phyloP scores from a whole-genome alignment of 768 basidiomycete species.

The Psilocybe tampanensis region DNA sequence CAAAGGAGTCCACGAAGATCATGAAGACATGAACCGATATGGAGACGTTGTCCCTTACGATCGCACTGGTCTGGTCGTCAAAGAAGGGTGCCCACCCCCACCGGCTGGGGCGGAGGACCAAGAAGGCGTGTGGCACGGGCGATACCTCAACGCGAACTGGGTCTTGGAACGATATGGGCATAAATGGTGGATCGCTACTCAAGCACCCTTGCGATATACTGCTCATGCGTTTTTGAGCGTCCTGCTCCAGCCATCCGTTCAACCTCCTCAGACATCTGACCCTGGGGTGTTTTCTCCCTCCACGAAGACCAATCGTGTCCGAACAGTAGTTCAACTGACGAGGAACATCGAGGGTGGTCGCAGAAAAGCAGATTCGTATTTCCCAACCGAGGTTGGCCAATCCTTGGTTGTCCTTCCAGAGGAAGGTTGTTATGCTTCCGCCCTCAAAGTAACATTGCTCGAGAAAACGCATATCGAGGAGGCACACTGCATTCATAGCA shows the following conservation, averaged over 20 bases:
- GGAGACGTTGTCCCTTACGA: constrained; percentile 78
- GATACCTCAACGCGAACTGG: constrained; percentile 87
- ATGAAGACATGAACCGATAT: constrained; percentile 67
- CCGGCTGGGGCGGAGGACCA: constrained; percentile 3
- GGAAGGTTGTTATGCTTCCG: constrained; percentile 35
- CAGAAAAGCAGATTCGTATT: constrained; percentile 79
- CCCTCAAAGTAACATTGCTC: constrained; percentile 62
- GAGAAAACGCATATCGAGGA: constrained; percentile 47
- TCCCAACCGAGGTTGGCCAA: constrained; percentile 62
- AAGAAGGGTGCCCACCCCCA: constrained; percentile 17
- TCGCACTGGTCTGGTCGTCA: constrained; percentile 70
- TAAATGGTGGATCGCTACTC: constrained; percentile 85
- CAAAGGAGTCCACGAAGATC: constrained; percentile 45
- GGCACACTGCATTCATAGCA: constrained; percentile 64
- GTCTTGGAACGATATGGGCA: constrained; percentile 72
- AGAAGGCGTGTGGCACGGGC: constrained; percentile 27
- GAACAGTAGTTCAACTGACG: constrained; percentile 84
- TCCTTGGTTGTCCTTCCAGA: constrained; percentile 50
- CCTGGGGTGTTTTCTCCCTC: constrained; percentile 3
- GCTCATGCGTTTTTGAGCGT: constrained; percentile 78
- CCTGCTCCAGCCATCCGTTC: constrained; percentile 50
- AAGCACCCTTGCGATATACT: constrained; percentile 75
- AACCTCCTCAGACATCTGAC: constrained; percentile 31
- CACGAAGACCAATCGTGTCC: constrained; percentile 47
- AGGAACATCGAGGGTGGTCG: constrained; percentile 68